Evolutionary conservation across 129 eudicot genomes (phyloP).

Genomic region (Escallonia rubra): DNA sequence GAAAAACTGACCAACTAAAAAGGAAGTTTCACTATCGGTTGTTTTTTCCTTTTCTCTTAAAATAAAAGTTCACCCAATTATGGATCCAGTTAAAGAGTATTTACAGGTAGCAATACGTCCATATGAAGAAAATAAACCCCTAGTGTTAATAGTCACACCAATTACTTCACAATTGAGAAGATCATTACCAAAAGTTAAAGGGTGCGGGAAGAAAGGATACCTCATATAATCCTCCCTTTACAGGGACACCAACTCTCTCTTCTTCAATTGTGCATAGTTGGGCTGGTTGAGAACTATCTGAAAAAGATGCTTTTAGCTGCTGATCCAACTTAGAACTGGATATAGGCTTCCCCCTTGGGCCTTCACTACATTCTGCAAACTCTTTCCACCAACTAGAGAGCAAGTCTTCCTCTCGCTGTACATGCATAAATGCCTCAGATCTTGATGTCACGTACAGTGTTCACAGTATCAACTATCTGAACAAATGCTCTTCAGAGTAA

Average conservation of each 20-base stretch:
- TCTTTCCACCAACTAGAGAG: constrained; percentile 93
- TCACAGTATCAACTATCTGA: background rate
- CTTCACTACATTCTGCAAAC: constrained; percentile 93
- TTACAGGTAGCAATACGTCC: background rate
- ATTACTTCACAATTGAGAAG: background rate
- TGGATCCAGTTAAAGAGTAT: too few relatives aligned
- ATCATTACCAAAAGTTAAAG: constrained; percentile 2
- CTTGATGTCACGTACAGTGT: background rate
- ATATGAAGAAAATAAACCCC: background rate
- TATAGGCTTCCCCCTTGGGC: constrained; percentile 64
- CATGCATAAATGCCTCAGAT: constrained; percentile 8
- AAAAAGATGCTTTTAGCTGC: constrained; percentile 23
- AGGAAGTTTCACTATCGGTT: too few relatives aligned
- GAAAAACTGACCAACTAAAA: too few relatives aligned
- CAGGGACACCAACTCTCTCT: constrained; percentile 97
- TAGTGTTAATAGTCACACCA: background rate
- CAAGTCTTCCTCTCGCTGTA: constrained; percentile 85
- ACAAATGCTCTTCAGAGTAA: too few relatives aligned
- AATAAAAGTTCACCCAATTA: too few relatives aligned
- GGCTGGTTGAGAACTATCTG: constrained; percentile 27
- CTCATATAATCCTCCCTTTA: constrained; percentile 97
- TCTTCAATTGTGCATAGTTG: constrained; percentile 46
- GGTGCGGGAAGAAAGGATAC: constrained; percentile 25
- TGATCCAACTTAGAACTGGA: constrained; percentile 30
- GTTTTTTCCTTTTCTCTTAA: too few relatives aligned